Conservation (phyloP, 805 yeast species). For the Priceomyces medius region DNA sequence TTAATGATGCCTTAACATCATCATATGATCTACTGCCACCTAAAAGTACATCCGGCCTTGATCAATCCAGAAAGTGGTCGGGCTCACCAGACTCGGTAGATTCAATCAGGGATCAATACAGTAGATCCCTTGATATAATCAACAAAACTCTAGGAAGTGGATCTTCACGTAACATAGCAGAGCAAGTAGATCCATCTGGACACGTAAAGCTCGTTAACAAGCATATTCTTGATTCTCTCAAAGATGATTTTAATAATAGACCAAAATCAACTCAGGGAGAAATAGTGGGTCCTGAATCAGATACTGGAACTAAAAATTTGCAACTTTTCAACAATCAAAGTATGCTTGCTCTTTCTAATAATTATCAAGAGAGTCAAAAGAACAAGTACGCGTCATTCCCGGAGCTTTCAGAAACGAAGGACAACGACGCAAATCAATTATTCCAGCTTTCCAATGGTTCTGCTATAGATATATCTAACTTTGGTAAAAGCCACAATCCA, state of each 20-base stretch:
- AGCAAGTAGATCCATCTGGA: neutral
- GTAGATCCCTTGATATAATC: slow-evolving; percentile 13
- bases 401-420: slow-evolving; percentile 11
- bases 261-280: slow-evolving; percentile 24
- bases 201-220: slow-evolving; percentile 12
- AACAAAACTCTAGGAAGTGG: slow-evolving; percentile 11
- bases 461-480: slow-evolving; percentile 37
- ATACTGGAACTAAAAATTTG: neutral
- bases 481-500: slow-evolving; percentile 40
- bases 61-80: slow-evolving; percentile 8
- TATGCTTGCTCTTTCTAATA: slow-evolving; percentile 4
- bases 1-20: neutral
- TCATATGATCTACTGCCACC: neutral
- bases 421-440: slow-evolving; percentile 5
- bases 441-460: slow-evolving; percentile 31
- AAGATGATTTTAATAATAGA: slow-evolving; percentile 12
- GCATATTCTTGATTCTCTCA: slow-evolving; percentile 3
- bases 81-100: slow-evolving; percentile 10
- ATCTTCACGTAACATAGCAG: neutral
- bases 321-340: neutral
- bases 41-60: neutral
- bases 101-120: slow-evolving; percentile 15
- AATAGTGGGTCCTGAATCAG: slow-evolving; percentile 11
- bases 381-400: slow-evolving; percentile 16
- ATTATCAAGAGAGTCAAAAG: slow-evolving; percentile 6